Evolutionary conservation across 192 early-diverging fungal genomes (phyloP).

Genomic region (Phycomyces blakesleeanus): DNA sequence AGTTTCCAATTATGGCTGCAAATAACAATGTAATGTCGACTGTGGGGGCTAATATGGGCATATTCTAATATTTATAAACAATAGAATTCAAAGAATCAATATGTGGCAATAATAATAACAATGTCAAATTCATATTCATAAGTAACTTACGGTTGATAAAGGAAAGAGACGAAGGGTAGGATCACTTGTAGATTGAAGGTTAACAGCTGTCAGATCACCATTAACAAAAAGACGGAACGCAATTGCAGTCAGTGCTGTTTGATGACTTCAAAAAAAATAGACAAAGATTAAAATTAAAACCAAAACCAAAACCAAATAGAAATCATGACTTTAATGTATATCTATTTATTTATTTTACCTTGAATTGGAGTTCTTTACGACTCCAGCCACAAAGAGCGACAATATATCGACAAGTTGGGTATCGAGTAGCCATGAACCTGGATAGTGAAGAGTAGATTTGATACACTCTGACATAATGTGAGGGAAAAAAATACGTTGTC

Average conservation of each 20-base stretch:
- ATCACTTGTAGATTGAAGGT: background rate
- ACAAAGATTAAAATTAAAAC: too few relatives aligned
- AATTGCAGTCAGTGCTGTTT: background rate
- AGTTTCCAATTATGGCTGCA: constrained; percentile 24
- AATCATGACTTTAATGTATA: too few relatives aligned
- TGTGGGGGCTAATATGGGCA: background rate
- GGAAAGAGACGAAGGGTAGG: background rate
- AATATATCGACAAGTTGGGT: constrained; percentile 7
- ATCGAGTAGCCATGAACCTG: constrained; percentile 8
- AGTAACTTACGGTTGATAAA: background rate
- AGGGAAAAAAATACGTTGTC: constrained; percentile 7
- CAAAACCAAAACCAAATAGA: too few relatives aligned
- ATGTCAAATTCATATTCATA: background rate
- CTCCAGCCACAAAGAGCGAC: constrained; percentile 14
- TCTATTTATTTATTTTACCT: constrained; percentile 8
- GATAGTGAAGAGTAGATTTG: background rate
- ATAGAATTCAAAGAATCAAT: too few relatives aligned
- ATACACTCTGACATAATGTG: constrained; percentile 4
- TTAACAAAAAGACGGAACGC: constrained; percentile 16
- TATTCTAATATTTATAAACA: background rate
- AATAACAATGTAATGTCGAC: constrained; percentile 26
- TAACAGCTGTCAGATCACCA: background rate
- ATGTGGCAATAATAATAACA: background rate
- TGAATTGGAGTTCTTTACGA: constrained; percentile 7
- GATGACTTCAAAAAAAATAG: constrained; percentile 8